Evolutionary conservation across 164 flowering plant species (phyloP).

Genomic region (Echeveria elegans): DNA sequence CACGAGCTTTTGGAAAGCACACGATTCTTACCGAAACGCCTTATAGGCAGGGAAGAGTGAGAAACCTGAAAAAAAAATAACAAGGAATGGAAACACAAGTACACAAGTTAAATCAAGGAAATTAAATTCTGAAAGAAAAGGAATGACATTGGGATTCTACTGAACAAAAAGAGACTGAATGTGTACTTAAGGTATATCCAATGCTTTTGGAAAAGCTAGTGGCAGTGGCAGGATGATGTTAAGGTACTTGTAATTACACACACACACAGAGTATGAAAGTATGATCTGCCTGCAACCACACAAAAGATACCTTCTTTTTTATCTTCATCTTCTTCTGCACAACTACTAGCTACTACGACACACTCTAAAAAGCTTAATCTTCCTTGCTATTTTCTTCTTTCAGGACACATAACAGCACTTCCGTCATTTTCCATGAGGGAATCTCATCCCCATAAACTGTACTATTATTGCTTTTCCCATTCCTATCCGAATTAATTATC

Average conservation of each 20-base stretch:
- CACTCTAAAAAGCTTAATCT: slow-evolving; percentile 51
- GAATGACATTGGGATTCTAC: no score
- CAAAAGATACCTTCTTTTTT: slow-evolving; percentile 31
- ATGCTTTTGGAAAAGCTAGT: slow-evolving; percentile 63
- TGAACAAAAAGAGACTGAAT: no score
- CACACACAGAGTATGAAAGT: slow-evolving; percentile 20
- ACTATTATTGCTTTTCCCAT: slow-evolving; percentile 18
- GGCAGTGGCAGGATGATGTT: slow-evolving; percentile 38
- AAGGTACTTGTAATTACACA: slow-evolving; percentile 46
- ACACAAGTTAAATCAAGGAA: neutral
- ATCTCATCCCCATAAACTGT: slow-evolving; percentile 32
- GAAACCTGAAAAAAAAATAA: neutral
- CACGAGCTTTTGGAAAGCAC: no score
- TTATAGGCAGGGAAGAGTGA: neutral
- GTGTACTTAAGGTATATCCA: slow-evolving; percentile 31
- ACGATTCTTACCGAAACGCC: neutral
- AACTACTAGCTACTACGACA: slow-evolving; percentile 37
- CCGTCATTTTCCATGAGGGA: slow-evolving; percentile 40
- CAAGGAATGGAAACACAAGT: neutral
- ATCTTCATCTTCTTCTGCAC: slow-evolving; percentile 23
- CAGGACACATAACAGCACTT: slow-evolving; percentile 11
- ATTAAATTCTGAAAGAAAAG: slow-evolving; percentile 16
- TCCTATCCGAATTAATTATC: slow-evolving; percentile 17
- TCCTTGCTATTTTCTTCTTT: slow-evolving; percentile 16
- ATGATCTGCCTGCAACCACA: slow-evolving; percentile 40